phyloP scores from a whole-genome alignment of 1,284 basidiomycete species.

The Ceratobasidium sp. region DNA sequence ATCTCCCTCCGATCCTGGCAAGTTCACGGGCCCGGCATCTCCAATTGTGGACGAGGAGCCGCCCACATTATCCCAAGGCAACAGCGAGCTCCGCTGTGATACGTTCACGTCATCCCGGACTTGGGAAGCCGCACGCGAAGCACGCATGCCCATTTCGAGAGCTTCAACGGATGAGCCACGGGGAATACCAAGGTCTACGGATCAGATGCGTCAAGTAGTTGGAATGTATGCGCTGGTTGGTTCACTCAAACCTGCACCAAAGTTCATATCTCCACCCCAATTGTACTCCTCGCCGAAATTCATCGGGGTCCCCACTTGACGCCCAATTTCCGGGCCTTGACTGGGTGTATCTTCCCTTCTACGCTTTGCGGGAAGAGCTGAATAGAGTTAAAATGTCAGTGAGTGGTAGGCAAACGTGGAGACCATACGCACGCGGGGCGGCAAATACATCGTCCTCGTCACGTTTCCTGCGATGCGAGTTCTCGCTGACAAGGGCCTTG shows the following conservation, averaged over 20 bases:
- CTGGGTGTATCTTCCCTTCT: constrained; percentile 42
- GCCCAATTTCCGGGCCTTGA: constrained; percentile 38
- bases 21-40: constrained; percentile 58
- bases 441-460: constrained; percentile 37
- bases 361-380: constrained; percentile 34
- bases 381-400: not conserved
- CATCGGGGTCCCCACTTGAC: constrained; percentile 33
- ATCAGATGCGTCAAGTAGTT: not conserved
- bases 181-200: constrained; percentile 2
- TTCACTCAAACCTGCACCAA: constrained; percentile 51
- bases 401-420: not conserved
- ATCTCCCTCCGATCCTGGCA: constrained; percentile 53
- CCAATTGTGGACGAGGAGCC: constrained; percentile 66
- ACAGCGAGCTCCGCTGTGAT: constrained; percentile 71
- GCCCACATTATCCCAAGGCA: constrained; percentile 85
- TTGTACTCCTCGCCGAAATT: constrained; percentile 37
- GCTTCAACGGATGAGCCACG: constrained; percentile 31
- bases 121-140: constrained; percentile 67
- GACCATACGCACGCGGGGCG: constrained; percentile 13
- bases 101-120: constrained; percentile 56
- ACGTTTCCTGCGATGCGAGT: constrained; percentile 28
- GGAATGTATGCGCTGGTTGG: constrained; percentile 13
- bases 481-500: constrained; percentile 35
- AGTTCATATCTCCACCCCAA: constrained; percentile 20
- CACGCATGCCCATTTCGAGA: constrained; percentile 53